Evolutionary conservation across 495 filamentous ascomycete species (phyloP).

Genomic region (Penicillium silybi): DNA sequence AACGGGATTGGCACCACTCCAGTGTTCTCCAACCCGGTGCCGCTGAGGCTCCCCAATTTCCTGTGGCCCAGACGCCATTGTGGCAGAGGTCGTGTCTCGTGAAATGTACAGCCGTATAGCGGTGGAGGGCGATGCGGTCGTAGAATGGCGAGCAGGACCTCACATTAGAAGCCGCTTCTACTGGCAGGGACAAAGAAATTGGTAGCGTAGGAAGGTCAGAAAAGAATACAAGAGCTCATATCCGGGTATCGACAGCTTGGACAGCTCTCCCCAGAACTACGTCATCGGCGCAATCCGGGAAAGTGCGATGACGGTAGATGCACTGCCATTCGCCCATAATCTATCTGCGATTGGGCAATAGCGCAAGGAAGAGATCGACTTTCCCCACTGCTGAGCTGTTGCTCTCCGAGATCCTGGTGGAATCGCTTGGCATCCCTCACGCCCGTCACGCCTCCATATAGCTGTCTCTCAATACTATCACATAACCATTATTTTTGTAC

Average conservation of each 20-base stretch:
- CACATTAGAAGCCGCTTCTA: conserved; percentile 1
- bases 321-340: conserved; percentile 5
- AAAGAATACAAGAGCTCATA: neutral
- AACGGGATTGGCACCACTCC: conserved; percentile 61
- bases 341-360: conserved; percentile 2
- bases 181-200: neutral
- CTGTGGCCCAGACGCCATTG: conserved; percentile 19
- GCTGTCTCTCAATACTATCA: neutral
- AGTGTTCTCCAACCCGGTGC: conserved; percentile 39
- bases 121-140: neutral
- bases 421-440: conserved; percentile 6
- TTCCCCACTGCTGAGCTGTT: conserved; percentile 8
- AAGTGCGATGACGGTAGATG: conserved; percentile 17
- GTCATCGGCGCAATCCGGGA: conserved; percentile 23
- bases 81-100: neutral
- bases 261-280: conserved; percentile 14
- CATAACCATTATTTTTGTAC: too few relatives aligned
- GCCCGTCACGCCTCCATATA: neutral
- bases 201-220: neutral
- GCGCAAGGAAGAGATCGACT: neutral
- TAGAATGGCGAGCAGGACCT: neutral
- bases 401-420: neutral
- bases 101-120: neutral
- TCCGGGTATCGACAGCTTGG: neutral
- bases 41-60: conserved; percentile 18